phyloP scores from a whole-genome alignment of 306 rosid species.

The Acacia acuminata region DNA sequence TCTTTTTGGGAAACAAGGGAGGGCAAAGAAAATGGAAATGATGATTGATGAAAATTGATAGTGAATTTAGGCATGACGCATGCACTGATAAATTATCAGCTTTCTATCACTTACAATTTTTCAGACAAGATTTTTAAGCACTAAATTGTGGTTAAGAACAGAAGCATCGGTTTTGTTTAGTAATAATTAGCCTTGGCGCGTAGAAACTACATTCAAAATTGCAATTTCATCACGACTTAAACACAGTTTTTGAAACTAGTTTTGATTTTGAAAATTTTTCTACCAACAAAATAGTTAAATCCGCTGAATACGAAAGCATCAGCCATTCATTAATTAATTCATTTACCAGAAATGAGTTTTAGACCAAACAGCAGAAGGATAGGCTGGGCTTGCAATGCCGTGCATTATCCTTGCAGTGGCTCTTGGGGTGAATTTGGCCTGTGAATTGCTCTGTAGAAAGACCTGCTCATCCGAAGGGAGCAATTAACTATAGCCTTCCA shows the following conservation, averaged over 20 bases:
- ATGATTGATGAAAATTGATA: background rate
- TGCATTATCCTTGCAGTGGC: constrained; percentile 95
- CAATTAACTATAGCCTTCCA: constrained; percentile 19
- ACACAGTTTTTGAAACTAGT: constrained; percentile 11
- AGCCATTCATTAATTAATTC: background rate
- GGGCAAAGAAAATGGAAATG: background rate
- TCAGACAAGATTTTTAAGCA: constrained; percentile 19
- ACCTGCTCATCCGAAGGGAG: constrained; percentile 59
- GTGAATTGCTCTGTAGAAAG: constrained; percentile 82
- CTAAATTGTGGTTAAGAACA: background rate
- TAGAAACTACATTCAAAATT: constrained; percentile 11
- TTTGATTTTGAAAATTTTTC: constrained; percentile 15
- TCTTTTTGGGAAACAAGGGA: constrained; percentile 6
- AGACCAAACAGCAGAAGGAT: constrained; percentile 80
- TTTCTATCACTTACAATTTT: constrained; percentile 5
- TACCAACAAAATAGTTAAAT: background rate
- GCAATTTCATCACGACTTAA: background rate
- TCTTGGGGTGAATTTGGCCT: constrained; percentile 85
- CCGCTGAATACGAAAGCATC: background rate
- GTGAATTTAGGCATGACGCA: background rate
- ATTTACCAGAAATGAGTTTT: constrained; percentile 90
- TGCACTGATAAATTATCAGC: background rate
- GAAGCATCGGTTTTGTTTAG: background rate
- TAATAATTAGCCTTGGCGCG: background rate
- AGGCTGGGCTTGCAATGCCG: constrained; percentile 93